Conservation (phyloP, 2,329 filamentous ascomycete species). For the Fusarium virguliforme region DNA sequence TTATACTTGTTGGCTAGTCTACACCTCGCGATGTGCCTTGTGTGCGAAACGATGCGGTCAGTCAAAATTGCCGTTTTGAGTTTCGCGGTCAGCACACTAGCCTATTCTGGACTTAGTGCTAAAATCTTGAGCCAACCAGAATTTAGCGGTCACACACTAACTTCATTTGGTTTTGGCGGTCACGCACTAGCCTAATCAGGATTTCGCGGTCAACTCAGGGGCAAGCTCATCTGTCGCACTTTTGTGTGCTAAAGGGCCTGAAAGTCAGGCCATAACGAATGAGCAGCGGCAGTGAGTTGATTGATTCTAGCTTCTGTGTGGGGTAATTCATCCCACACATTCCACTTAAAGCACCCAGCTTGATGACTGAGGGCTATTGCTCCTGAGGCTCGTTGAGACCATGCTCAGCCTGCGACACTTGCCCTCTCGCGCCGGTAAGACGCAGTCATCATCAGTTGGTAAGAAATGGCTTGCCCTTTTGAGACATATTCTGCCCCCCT, state of each 20-base stretch:
- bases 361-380: constrained; percentile 13
- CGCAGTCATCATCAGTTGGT: too few relatives aligned
- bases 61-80: constrained; percentile 15
- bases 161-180: constrained; percentile 14
- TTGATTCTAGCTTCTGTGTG: constrained; percentile 12
- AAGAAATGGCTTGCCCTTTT: too few relatives aligned
- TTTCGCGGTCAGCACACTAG: constrained; percentile 1
- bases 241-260: not conserved
- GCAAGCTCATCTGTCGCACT: constrained; percentile 11
- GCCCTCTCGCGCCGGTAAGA: too few relatives aligned
- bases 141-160: too few relatives aligned
- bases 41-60: not conserved
- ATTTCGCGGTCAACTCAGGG: constrained; percentile 16
- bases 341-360: constrained; percentile 12
- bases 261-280: not conserved
- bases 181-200: constrained; percentile 15
- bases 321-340: constrained; percentile 15
- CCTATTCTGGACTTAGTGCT: constrained; percentile 4
- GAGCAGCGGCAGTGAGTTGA: constrained; percentile 7
- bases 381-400: not conserved
- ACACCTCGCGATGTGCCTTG: not conserved
- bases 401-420: too few relatives aligned
- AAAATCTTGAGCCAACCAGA: not conserved
- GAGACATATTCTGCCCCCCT: too few relatives aligned
- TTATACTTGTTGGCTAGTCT: not conserved